Evolutionary conservation across 1,284 basidiomycete species (phyloP), one percentile per base, ranked within the genome.

Genomic region (Tremellales sp.): DNA sequence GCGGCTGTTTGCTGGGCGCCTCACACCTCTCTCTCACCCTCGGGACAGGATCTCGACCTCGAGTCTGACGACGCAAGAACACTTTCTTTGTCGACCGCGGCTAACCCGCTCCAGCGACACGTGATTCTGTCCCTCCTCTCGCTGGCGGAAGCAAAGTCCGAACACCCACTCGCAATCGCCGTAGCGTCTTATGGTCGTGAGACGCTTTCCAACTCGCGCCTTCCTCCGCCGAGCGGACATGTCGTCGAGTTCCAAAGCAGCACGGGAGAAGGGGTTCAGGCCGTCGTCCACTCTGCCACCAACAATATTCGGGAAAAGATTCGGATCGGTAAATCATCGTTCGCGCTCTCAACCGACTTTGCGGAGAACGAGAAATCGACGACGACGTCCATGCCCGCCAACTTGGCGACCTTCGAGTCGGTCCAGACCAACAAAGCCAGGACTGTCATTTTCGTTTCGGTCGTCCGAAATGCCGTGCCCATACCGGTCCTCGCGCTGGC

Each of bases 141-240:
- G 12, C 84, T 86, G 0, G 85, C 89, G 0, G 95, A 99, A 71
- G 83, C 86, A 3, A 82, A 83, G 47, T 97, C 92, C 1, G 95
- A 98, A 68, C 95, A 99, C 67, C 94, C 95, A 0, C 81, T 99
- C 10, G 95, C 92, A 3, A 85, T 89, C 63, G 93, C 95, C 4
- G 82, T 97, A 36, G 86, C 92, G 0, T 72, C 79, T 0, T 86
- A 90, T 69, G 87, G 85, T 24, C 85, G 82, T 63, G 82, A 86
- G 25, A 63, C 81, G 0, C 71, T 93, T 10, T 56, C 68, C 3
- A 75, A 78, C 12, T 63, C 75, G 8, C 71, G 75, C 18, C 56
- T 77, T 1, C 58, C 69, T 14, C 78, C 81, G 36, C 75, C 77
- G 1, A 53, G 64, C 18, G 71, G 73, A n/a, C 71, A 73, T 38